Base-by-base conservation (phyloP, 164 flowering plant species). In the Nelumbo lutea region DNA sequence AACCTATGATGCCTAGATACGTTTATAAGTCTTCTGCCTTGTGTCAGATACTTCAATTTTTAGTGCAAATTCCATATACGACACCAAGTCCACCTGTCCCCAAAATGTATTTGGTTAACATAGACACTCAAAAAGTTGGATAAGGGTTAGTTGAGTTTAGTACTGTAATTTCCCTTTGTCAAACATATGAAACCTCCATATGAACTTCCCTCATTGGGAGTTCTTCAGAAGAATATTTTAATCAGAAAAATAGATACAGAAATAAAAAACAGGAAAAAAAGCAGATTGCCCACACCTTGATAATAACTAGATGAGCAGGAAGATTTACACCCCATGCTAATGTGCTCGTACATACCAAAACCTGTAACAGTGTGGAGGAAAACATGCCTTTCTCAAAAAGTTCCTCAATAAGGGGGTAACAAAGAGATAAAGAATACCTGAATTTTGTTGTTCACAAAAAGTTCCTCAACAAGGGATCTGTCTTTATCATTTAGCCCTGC, bases 271-370 rank as follows among this genome's bases (percentile, higher is more conserved):
- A 67, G 1, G 9, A 38, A 52, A 38, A 43, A 57, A 69, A 15
- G 9, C 40, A 66, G 38, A 6, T 9, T 55, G 40, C 14, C 60
- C 72, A 74, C 56, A 90, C 99, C 99, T 95, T 95, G 65, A 95
- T 90, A 55, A 95, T 89, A 64, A 95, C 99, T 41, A 95, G 83
- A 83, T 95, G 99, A 40, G 99, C 99, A 13, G 99, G 99, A 83
- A 95, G 97, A 70, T 95, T 95, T 42, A 95, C 99, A 66, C 99
- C 97, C 99, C 99, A 95, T 46, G 99, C 99, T 72, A 92, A 77
- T 69, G 99, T 95, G 82, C 99, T 95, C 39, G 99, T 95, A 71
- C 93, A 90, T 70, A 95, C 95, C 84, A 95, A 83, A 55, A 95
- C 89, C 99, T 95, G 72, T 65, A 2, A 61, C 53, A 7, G 7